These are phyloP conservation scores for Plasmodium vivax DNA, from an alignment of 169 alveolate species.

Conservation along the genomic window DNA sequence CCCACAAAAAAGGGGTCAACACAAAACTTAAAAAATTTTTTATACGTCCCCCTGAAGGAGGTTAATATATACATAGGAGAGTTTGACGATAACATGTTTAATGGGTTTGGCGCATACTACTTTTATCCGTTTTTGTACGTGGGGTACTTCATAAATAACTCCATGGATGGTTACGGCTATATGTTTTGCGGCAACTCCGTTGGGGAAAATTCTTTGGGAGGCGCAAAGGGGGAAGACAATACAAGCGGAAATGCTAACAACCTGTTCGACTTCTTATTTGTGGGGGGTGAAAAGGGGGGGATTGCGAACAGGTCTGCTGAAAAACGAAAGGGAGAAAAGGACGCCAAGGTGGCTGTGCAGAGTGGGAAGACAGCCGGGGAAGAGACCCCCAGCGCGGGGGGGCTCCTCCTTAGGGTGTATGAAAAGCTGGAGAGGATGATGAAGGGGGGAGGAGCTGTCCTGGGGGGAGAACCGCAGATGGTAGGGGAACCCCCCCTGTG, in stretches of 20 bases:
- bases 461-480: neutral
- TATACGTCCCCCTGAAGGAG: constrained; percentile 56
- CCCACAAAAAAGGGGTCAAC: neutral
- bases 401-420: neutral
- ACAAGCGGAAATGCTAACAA: neutral
- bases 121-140: constrained; percentile 56
- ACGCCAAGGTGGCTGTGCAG: neutral
- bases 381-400: neutral
- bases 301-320: neutral
- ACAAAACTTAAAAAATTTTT: constrained; percentile 13
- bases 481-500: neutral
- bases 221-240: neutral
- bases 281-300: neutral
- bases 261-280: constrained; percentile 5
- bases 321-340: neutral
- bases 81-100: constrained; percentile 41
- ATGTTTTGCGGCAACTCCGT: constrained; percentile 17
- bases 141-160: constrained; percentile 48
- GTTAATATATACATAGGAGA: constrained; percentile 58
- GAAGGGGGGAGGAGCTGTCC: neutral
- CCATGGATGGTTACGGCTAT: constrained; percentile 54
- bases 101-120: constrained; percentile 35
- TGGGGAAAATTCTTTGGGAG: neutral
- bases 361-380: neutral
- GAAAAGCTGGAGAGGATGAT: constrained; percentile 22